These are phyloP conservation scores for Arctium lappa DNA, from an alignment of 129 eudicot genomes.

Conservation along the genomic window DNA sequence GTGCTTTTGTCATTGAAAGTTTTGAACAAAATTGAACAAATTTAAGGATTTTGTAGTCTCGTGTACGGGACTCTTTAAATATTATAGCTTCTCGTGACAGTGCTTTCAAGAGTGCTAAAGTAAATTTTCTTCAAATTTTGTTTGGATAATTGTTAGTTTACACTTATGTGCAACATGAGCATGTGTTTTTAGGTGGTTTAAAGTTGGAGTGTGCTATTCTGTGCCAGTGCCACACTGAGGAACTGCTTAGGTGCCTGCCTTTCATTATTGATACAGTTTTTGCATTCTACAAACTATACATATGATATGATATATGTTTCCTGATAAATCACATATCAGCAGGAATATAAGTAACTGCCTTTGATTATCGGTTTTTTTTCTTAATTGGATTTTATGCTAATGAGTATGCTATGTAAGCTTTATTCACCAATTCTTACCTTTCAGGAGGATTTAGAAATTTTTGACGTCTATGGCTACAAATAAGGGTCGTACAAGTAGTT, in stretches of 20 bases:
- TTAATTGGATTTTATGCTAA: background rate
- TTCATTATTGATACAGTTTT: background rate
- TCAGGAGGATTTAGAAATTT: conserved; percentile 8
- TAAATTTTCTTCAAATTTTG: background rate
- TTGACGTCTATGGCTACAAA: conserved; percentile 45
- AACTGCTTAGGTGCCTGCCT: background rate
- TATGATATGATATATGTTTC: background rate
- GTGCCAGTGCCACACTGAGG: background rate
- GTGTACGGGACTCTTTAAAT: background rate
- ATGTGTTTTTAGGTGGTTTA: background rate
- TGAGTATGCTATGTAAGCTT: background rate
- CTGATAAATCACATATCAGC: background rate
- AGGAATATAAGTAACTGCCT: background rate
- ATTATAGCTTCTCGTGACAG: background rate
- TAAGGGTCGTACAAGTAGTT: conserved; percentile 73
- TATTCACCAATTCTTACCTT: background rate
- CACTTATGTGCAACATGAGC: background rate
- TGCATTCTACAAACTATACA: background rate
- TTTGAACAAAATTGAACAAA: background rate
- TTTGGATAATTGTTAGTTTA: background rate
- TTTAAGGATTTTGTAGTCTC: background rate
- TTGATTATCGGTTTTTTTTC: background rate
- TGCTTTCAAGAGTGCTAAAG: background rate
- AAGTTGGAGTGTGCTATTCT: background rate
- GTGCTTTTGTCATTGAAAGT: background rate